Base-by-base conservation (phyloP, 148 eudicot species). In the Chenopodium suecicum region DNA sequence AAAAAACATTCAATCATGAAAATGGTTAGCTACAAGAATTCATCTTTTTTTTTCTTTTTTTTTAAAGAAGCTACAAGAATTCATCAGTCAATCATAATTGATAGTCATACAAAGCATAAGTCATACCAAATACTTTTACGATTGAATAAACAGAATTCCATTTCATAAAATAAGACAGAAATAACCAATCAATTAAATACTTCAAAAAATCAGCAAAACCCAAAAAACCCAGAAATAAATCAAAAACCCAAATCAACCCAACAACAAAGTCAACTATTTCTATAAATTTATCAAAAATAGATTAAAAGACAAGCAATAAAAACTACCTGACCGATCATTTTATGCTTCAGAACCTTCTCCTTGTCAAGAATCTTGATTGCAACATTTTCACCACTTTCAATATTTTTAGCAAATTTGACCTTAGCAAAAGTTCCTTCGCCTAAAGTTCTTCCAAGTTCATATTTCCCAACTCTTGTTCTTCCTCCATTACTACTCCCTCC, bases 261-360 rank as follows among this genome's bases (percentile, higher is more conserved):
- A 48, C 34, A 74, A 74, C 77, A 52, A 75, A 75, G 78, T 47
- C 82, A 80, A 54, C 41, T 10, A 41, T 41, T 41, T 41, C 44
- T 41, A 41, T 41, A 41, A 41, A 41, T 6, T 41, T 41, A 41
- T 41, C 44, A 41, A 41, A 37, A 41, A 41, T 41, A 41, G 44
- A 41, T 41, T 41, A 41, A 5, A 41, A 41, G 8, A 41, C 7
- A 41, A 41, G 54, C 12, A 50, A 50, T 27, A 9, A 0, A 10
- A 58, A 29, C 31, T 87, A 95, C 98, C 97, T 95, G 98, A 75
- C 84, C 86, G 76, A 95, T 89, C 98, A 95, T 95, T 83, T 93
- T 93, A 73, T 88, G 85, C 84, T 86, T 84, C 5, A 88, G 87
- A 82, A 88, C 87, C 67, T 88, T 88, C 83, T 88, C 88, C 72